Percentiles rank a stretch among this genome's conserved stretches.
phyloP scores from a whole-genome alignment of 2,329 filamentous ascomycete genomes.

The Hypoxylon sp. region DNA sequence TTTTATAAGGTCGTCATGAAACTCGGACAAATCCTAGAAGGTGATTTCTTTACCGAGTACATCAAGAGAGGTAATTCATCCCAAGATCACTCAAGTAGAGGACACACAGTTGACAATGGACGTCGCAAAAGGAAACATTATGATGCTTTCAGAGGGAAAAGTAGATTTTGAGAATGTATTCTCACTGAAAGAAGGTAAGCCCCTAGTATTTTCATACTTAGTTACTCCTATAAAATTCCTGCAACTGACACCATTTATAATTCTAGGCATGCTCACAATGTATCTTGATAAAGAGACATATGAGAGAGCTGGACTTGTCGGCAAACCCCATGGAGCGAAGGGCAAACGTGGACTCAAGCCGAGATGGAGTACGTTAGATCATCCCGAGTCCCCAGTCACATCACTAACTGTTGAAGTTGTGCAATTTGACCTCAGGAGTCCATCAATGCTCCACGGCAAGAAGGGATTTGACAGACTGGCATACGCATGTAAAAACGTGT shows the following conservation, averaged over 20 bases:
- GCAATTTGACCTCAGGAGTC: constrained; percentile 79
- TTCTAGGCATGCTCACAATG: constrained; percentile 75
- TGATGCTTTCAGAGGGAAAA: constrained; percentile 87
- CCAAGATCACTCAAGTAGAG: background rate
- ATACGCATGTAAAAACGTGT: constrained; percentile 83
- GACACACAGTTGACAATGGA: no score
- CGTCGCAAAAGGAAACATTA: constrained; percentile 74
- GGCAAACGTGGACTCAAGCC: constrained; percentile 73
- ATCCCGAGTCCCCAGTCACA: background rate
- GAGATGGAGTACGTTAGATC: constrained; percentile 75
- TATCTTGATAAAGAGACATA: constrained; percentile 86
- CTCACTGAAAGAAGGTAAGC: constrained; percentile 76
- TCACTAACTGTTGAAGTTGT: constrained; percentile 68
- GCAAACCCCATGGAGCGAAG: constrained; percentile 74
- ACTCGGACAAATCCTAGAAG: constrained; percentile 78
- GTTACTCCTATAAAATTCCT: background rate
- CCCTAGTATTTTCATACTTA: background rate
- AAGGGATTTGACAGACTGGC: constrained; percentile 84
- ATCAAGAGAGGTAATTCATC: constrained; percentile 78
- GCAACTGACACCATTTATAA: constrained; percentile 8
- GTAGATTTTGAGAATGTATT: constrained; percentile 80
- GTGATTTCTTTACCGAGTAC: constrained; percentile 85
- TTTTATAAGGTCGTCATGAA: constrained; percentile 82
- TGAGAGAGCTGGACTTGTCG: constrained; percentile 84
- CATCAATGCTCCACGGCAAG: constrained; percentile 86